Evolutionary conservation across 768 basidiomycete species (phyloP).

Genomic region (Auricularia heimuer): DNA sequence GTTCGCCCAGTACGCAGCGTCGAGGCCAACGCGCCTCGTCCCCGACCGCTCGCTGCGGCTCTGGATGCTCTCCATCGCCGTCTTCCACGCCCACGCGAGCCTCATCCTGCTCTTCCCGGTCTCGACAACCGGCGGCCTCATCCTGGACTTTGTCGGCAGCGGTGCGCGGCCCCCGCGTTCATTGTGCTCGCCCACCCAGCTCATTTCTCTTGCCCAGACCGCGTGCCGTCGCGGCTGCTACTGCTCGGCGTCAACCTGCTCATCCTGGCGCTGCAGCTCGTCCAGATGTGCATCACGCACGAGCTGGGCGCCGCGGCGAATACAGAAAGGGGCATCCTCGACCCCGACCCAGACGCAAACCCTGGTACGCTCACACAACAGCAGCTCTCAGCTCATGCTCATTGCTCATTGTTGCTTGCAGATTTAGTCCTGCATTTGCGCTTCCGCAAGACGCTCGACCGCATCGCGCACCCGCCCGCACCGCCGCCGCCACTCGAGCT

Average conservation of each 20-base stretch:
- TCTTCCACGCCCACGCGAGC: not conserved
- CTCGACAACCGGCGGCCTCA: not conserved
- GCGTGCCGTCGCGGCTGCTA: not conserved
- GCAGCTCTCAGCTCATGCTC: not conserved
- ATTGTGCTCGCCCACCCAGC: not conserved
- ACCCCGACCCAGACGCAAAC: not conserved
- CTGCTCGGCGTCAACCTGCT: not conserved
- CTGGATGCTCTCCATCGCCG: not conserved
- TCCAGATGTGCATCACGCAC: not conserved
- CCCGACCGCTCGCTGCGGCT: not conserved
- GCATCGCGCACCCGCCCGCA: not conserved
- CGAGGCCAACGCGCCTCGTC: not conserved
- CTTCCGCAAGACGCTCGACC: not conserved
- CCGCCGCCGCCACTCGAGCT: not conserved
- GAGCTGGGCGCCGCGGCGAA: not conserved
- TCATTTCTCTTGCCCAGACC: not conserved
- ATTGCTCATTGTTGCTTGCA: not conserved
- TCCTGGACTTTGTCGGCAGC: not conserved
- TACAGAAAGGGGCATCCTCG: not conserved
- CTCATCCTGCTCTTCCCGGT: not conserved
- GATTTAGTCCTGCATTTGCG: not conserved
- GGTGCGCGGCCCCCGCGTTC: not conserved
- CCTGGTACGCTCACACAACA: not conserved
- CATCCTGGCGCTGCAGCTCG: not conserved
- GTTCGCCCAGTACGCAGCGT: not conserved